phyloP scores from a whole-genome alignment of 2,329 filamentous ascomycete species.

The Mycocentrospora acerina region DNA sequence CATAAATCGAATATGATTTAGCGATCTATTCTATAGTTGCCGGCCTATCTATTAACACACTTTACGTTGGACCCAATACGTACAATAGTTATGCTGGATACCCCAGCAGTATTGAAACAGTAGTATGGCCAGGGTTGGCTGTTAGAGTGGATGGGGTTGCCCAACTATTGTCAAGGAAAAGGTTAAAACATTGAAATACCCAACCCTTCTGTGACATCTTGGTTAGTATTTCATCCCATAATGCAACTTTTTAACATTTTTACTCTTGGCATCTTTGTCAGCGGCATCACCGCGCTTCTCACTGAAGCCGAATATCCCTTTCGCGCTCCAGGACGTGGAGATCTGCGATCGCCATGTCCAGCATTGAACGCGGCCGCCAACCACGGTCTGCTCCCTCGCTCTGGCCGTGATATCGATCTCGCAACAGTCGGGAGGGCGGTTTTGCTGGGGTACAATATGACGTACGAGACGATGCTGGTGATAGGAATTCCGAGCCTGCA shows the following conservation, averaged over 20 bases:
- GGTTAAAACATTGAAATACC: too few species aligned
- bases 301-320: conserved; percentile 2
- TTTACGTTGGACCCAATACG: too few species aligned
- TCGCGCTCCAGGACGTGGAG: conserved; percentile 1
- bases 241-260: conserved; percentile 1
- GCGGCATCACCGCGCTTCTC: neutral
- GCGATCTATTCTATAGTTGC: too few species aligned
- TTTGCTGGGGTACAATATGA: conserved; percentile 2
- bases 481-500: neutral
- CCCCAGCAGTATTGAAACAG: too few species aligned
- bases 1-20: too few species aligned
- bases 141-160: too few species aligned
- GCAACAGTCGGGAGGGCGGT: conserved; percentile 2
- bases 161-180: too few species aligned
- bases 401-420: conserved; percentile 2
- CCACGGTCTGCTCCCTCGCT: conserved; percentile 2
- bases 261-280: neutral
- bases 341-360: neutral
- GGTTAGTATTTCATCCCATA: neutral
- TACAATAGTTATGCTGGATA: too few species aligned
- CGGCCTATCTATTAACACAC: too few species aligned
- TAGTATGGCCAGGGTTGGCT: too few species aligned
- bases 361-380: conserved; percentile 1
- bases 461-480: conserved; percentile 3
- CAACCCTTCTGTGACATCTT: too few species aligned